Percentiles rank a stretch among this genome's conserved stretches.
These are phyloP conservation scores for Entonaema liquescens DNA, from an alignment of 495 filamentous ascomycete species.

Conservation along the genomic window DNA sequence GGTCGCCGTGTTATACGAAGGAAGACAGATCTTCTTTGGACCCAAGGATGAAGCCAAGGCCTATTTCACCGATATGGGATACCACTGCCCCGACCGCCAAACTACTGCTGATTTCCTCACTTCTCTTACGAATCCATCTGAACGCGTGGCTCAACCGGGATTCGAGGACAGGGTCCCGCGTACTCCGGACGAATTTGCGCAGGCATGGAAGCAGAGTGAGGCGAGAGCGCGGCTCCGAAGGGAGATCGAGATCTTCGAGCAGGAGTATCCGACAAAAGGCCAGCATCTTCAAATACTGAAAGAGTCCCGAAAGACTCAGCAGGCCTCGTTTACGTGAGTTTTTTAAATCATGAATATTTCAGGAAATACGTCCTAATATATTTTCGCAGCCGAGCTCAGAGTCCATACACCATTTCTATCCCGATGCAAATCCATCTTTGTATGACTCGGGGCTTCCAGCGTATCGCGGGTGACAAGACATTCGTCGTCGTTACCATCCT, in stretches of 20 bases:
- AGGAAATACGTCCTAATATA: not conserved
- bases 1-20: slow-evolving; percentile 68
- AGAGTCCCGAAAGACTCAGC: slow-evolving; percentile 47
- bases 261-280: slow-evolving; percentile 60
- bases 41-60: slow-evolving; percentile 60
- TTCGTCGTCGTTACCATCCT: slow-evolving; percentile 69
- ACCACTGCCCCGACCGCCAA: slow-evolving; percentile 68
- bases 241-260: slow-evolving; percentile 70
- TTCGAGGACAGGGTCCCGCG: slow-evolving; percentile 68
- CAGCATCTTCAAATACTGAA: slow-evolving; percentile 43
- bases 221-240: slow-evolving; percentile 63
- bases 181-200: slow-evolving; percentile 70
- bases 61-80: slow-evolving; percentile 70
- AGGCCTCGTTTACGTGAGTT: slow-evolving; percentile 36
- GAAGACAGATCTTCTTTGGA: slow-evolving; percentile 72
- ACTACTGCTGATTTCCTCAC: slow-evolving; percentile 83
- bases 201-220: slow-evolving; percentile 47
- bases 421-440: slow-evolving; percentile 59
- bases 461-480: slow-evolving; percentile 66
- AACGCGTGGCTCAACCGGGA: slow-evolving; percentile 70
- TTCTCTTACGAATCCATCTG: slow-evolving; percentile 77
- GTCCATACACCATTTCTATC: slow-evolving; percentile 66
- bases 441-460: slow-evolving; percentile 58
- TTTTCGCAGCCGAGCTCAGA: slow-evolving; percentile 50
- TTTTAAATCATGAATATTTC: not conserved